Percentiles rank a stretch among this genome's conserved stretches.
These are phyloP conservation scores for Neurospora sp. DNA, from an alignment of 495 filamentous ascomycete species.

Conservation along the genomic window DNA sequence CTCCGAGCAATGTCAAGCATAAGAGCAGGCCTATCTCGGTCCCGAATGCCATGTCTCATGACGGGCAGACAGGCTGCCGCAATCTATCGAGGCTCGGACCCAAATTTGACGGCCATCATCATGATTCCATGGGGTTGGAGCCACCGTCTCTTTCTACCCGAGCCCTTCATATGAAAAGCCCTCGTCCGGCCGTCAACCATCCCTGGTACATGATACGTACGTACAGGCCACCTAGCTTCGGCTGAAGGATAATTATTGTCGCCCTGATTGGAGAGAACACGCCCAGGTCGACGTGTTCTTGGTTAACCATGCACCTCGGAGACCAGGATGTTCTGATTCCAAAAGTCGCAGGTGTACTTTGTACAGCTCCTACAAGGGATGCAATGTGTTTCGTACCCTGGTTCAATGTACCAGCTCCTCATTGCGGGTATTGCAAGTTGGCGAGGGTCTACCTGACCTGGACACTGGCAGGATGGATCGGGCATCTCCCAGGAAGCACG, in stretches of 20 bases:
- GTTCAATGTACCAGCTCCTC: not conserved
- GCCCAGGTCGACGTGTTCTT: constrained; percentile 15
- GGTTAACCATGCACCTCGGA: constrained; percentile 5
- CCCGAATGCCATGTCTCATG: constrained; percentile 11
- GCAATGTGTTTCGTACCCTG: constrained; percentile 2
- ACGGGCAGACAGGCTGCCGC: constrained; percentile 9
- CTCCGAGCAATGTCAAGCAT: not conserved
- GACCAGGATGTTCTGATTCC: constrained; percentile 15
- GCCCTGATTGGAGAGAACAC: constrained; percentile 17
- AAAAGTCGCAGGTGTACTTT: constrained; percentile 5
- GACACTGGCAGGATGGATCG: constrained; percentile 4
- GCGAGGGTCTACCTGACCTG: constrained; percentile 2
- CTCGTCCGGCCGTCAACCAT: constrained; percentile 1
- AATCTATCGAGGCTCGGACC: constrained; percentile 2
- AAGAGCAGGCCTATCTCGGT: not conserved
- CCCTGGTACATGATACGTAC: constrained; percentile 7
- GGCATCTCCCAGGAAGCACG: not conserved
- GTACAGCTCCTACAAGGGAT: not conserved
- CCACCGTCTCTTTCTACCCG: constrained; percentile 2
- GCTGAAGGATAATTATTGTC: constrained; percentile 10
- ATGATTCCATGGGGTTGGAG: constrained; percentile 1
- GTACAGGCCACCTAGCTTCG: constrained; percentile 12
- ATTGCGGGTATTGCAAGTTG: constrained; percentile 3
- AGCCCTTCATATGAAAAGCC: constrained; percentile 6
- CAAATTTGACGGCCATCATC: constrained; percentile 11